Base-by-base conservation (phyloP, 2,329 filamentous ascomycete species). In the Cordyceps pruinosa region DNA sequence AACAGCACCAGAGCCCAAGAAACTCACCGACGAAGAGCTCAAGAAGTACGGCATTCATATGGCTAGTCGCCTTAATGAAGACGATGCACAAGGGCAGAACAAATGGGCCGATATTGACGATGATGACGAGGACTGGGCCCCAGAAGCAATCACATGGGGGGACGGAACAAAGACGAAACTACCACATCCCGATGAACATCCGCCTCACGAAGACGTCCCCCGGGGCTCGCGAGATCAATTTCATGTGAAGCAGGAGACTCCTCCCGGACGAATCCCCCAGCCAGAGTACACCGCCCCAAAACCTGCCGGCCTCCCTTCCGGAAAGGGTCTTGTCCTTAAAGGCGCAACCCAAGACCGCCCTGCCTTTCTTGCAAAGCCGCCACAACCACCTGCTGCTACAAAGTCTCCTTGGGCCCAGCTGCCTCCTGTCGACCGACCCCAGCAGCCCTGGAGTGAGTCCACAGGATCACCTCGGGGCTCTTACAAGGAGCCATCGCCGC, bases 81-180 rank as follows among this genome's bases (percentile, higher is more conserved):
- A 93, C 62, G 88, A 91, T 67, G 72, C 78, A 54, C 83, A 83
- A 58, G 88, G 88, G 59, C 87, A 91, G 65, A 84, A 86, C 32
- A 93, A 92, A 69, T 95, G 90, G 90, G 90, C 89, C 25, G 90
- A 95, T 66, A 92, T 93, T 59, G 90, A 94, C 60, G 90, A 94
- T 58, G 89, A 94, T 62, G 88, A 92, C 65, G 90, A 94, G 37
- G 89, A 93, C 66, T 93, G 89, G 88, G 87, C 86, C 15, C 89
- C 89, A 2, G 89, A 94, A 62, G 84, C 87, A 53, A 90, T 94
- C 62, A 89, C 89, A 59, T 95, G 90, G 90, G 89, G 88, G 67
- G 90, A 95, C 70, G 89, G 89, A 55, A 94, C 89, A 49, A 93
- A 93, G 70, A 88, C 88, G 34, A 89, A 85, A 6, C 77, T 92